Conservation (phyloP, 805 yeast species). For the Spathaspora boniae region DNA sequence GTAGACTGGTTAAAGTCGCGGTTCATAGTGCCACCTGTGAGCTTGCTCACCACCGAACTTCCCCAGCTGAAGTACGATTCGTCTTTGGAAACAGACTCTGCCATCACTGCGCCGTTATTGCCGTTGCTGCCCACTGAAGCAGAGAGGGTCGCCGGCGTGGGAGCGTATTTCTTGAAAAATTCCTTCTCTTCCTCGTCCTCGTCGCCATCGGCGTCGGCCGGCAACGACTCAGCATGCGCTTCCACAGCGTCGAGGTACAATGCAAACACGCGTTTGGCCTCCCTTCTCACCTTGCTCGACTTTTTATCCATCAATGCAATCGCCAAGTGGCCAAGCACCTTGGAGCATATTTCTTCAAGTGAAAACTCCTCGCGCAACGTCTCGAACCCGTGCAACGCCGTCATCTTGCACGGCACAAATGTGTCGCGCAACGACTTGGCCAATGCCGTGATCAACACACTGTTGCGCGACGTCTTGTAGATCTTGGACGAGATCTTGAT, state of each 20-base stretch:
- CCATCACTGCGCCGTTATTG: constrained; percentile 1
- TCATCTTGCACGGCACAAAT: constrained; percentile 67
- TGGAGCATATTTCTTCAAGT: constrained; percentile 73
- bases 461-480: constrained; percentile 54
- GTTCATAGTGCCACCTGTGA: constrained; percentile 29
- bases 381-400: constrained; percentile 72
- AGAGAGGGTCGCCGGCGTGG: constrained; percentile 7
- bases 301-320: constrained; percentile 73
- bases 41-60: constrained; percentile 31
- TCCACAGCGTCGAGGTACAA: constrained; percentile 45
- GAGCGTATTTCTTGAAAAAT: constrained; percentile 28
- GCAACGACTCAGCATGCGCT: constrained; percentile 32
- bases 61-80: constrained; percentile 33
- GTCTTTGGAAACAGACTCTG: constrained; percentile 11
- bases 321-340: constrained; percentile 79
- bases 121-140: background rate
- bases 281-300: constrained; percentile 62
- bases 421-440: constrained; percentile 80
- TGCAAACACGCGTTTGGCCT: constrained; percentile 68
- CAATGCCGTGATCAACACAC: constrained; percentile 83
- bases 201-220: constrained; percentile 34
- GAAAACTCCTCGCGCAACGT: constrained; percentile 62
- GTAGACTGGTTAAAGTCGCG: constrained; percentile 35
- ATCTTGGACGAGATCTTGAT: constrained; percentile 61
- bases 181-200: constrained; percentile 34